phyloP scores from a whole-genome alignment of 129 eudicot genomes.

The Scalesia atractyloides region DNA sequence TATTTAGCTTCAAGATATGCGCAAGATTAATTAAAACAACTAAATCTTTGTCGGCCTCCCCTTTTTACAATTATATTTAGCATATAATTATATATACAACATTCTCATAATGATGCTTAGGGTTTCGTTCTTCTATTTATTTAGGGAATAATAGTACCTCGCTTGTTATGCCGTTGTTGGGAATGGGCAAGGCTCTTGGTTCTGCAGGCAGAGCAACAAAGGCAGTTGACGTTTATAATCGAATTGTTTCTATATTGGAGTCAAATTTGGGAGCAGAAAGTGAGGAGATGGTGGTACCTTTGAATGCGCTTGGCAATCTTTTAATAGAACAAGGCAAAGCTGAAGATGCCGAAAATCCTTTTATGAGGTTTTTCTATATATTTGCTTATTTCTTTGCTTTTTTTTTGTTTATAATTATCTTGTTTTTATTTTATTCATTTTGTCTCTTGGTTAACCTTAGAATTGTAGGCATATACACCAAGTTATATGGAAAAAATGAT shows the following conservation, averaged over 20 bases:
- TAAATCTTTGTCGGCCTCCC: neutral
- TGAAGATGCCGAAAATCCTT: constrained; percentile 63
- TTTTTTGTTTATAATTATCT: neutral
- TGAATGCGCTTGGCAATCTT: constrained; percentile 69
- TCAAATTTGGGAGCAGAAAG: constrained; percentile 51
- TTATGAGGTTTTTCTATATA: constrained; percentile 49
- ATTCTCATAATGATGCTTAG: constrained; percentile 2
- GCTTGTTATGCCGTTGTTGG: constrained; percentile 73
- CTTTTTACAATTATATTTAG: neutral
- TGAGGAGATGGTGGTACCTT: constrained; percentile 67
- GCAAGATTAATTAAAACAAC: neutral
- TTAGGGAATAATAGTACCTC: constrained; percentile 55
- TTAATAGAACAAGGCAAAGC: constrained; percentile 60
- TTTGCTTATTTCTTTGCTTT: neutral
- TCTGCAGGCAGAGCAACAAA: constrained; percentile 52
- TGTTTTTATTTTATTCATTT: neutral
- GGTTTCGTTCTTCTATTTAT: constrained; percentile 11
- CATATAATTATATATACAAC: neutral
- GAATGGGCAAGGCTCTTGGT: constrained; percentile 72
- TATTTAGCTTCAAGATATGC: neutral
- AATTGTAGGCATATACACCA: constrained; percentile 53
- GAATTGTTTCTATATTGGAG: constrained; percentile 54
- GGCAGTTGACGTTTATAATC: constrained; percentile 68
- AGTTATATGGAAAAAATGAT: constrained; percentile 67
- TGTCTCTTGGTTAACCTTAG: constrained; percentile 40